Conservation (phyloP, 202 grass and related monocot species). For the Zizania palustris region DNA sequence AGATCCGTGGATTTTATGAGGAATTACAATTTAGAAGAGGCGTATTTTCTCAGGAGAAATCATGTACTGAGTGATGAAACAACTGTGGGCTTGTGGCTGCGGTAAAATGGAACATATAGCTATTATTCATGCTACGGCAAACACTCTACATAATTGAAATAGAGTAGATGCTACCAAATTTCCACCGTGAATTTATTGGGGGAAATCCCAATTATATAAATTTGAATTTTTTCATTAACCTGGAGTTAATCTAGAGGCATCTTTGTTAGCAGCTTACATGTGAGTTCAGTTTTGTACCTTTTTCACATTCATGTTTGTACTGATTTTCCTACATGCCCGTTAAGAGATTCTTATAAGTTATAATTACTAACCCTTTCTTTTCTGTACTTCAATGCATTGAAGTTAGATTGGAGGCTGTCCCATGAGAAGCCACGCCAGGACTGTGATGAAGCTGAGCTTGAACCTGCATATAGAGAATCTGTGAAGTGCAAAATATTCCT, state of each 20-base stretch:
- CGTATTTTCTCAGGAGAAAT: too few species aligned
- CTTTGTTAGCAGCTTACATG: not conserved
- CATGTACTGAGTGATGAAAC: not conserved
- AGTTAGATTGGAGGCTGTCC: slow-evolving; percentile 92
- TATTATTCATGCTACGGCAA: not conserved
- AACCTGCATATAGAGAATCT: slow-evolving; percentile 78
- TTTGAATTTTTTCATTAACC: not conserved
- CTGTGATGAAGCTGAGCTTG: slow-evolving; percentile 67
- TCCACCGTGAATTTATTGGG: not conserved
- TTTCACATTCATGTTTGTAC: not conserved
- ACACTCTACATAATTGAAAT: not conserved
- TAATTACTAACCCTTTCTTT: slow-evolving; percentile 31
- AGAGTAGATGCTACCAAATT: not conserved
- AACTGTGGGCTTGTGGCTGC: not conserved
- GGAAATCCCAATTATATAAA: not conserved
- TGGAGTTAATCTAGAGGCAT: not conserved
- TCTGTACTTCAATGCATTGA: slow-evolving; percentile 28
- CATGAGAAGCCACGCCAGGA: slow-evolving; percentile 68
- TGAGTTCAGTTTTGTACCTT: not conserved
- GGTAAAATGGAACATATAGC: not conserved
- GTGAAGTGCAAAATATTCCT: slow-evolving; percentile 96
- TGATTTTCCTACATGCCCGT: not conserved
- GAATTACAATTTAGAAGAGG: too few species aligned
- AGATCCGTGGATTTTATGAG: not conserved
- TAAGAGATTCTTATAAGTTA: slow-evolving; percentile 28